Conservation (phyloP, 1,139 yeast species). For the Scheffersomyces stambukii region DNA sequence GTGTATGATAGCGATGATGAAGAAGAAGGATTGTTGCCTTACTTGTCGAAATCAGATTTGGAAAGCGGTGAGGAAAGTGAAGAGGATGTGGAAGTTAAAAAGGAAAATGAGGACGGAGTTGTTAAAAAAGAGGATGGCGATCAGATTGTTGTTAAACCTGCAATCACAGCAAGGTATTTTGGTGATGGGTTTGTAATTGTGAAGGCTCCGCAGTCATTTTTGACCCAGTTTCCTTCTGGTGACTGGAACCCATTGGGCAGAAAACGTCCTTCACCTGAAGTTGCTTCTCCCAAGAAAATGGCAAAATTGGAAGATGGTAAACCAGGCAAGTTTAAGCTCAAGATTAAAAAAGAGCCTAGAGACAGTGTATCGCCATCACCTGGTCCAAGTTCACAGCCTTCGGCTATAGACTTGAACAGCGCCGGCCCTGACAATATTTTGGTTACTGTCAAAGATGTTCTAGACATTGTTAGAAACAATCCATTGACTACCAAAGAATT, state of each 20-base stretch:
- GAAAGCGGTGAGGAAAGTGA: constrained; percentile 54
- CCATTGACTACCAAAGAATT: constrained; percentile 66
- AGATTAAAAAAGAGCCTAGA: constrained; percentile 7
- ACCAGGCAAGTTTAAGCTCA: constrained; percentile 9
- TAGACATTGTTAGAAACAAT: constrained; percentile 56
- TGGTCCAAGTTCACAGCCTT: constrained; percentile 5
- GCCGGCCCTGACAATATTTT: constrained; percentile 40
- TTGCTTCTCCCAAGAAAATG: constrained; percentile 35
- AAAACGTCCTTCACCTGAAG: constrained; percentile 28
- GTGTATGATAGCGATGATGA: constrained; percentile 91
- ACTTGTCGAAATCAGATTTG: constrained; percentile 67
- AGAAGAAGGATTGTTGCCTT: constrained; percentile 58
- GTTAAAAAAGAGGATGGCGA: constrained; percentile 11
- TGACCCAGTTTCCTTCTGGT: constrained; percentile 70
- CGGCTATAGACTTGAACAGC: constrained; percentile 26
- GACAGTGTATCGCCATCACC: constrained; percentile 13
- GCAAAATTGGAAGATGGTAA: constrained; percentile 27
- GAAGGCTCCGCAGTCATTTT: constrained; percentile 57
- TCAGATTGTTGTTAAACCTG: not conserved
- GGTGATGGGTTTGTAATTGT: constrained; percentile 67
- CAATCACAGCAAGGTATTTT: constrained; percentile 13
- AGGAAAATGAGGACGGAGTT: constrained; percentile 36
- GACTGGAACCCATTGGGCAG: constrained; percentile 77
- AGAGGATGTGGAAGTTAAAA: constrained; percentile 35
- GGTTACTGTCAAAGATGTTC: constrained; percentile 71